Base-by-base conservation (phyloP, 1,139 yeast species). In the Nadsonia commutata region DNA sequence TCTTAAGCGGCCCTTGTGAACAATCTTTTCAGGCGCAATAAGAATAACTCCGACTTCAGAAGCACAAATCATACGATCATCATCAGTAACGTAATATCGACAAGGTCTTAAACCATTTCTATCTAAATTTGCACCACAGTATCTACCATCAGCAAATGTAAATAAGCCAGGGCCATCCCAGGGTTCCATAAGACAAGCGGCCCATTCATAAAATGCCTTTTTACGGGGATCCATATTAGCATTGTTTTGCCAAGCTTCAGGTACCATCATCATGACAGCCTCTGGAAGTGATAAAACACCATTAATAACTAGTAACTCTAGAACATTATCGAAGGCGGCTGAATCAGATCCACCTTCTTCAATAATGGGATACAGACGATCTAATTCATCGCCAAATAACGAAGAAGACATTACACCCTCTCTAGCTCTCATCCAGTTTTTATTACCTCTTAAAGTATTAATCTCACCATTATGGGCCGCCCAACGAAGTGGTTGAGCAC, bases 161-260 rank as follows among this genome's bases (percentile, higher is more conserved):
- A 90, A 84, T 55, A 90, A 71, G 37, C 97, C 97, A 33, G 98
- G 98, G 53, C 98, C 98, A 67, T 90, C 98, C 98, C 98, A 90
- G 18, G 98, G 97, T 68, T 90, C 98, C 96, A 90, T 90, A 54
- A 88, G 68, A 67, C 96, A 86, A 17, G 98, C 95, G 41, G 97
- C 97, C 98, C 98, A 90, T 65, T 90, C 97, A 66, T 88, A 90
- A 64, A 93, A 90, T 0, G 97, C 96, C 57, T 74, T 78, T 68
- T 86, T 83, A 60, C 81, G 80, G 45, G 94, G 85, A 62, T 88
- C 95, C 79, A 88, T 86, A 51, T 72, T 64, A 46, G 68, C 66
- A 64, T 86, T 90, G 60, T 83, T 82, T 63, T 88, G 96, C 94
- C 96, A 88, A 2, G 97, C 97, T 65, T 90, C 98, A 37, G 98